Conservation (phyloP, 2,329 filamentous ascomycete species). For the Zymoseptoria passerinii region DNA sequence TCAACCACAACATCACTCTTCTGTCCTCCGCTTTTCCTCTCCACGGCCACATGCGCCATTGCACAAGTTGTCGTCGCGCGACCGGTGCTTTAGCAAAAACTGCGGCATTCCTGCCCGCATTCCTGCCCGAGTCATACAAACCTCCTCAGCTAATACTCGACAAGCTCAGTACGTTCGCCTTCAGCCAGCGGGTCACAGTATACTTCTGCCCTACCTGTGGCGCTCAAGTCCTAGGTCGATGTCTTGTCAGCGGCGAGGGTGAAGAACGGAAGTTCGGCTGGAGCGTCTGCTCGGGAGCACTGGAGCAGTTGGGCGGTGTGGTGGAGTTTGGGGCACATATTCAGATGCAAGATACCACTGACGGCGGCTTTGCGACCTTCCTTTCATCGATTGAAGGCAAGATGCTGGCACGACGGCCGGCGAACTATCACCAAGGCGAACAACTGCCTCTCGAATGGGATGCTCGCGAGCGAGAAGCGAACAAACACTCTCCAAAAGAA, state of each 20-base stretch:
- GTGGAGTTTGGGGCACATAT: constrained; percentile 28
- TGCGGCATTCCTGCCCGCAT: constrained; percentile 37
- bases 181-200: constrained; percentile 35
- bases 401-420: constrained; percentile 23
- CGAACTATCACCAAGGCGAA: constrained; percentile 8
- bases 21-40: constrained; percentile 31
- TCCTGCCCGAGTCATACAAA: constrained; percentile 31
- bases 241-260: constrained; percentile 14
- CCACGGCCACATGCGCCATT: constrained; percentile 43
- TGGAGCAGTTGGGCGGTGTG: constrained; percentile 25
- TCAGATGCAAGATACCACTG: constrained; percentile 28
- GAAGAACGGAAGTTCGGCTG: constrained; percentile 16
- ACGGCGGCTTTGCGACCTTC: constrained; percentile 33
- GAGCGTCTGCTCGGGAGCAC: constrained; percentile 25
- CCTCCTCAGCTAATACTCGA: constrained; percentile 22
- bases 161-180: constrained; percentile 36
- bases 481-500: constrained; percentile 5
- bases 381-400: constrained; percentile 22
- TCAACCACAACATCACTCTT: constrained; percentile 30
- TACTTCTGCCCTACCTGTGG: constrained; percentile 47
- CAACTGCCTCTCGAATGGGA: constrained; percentile 20
- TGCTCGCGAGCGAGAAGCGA: constrained; percentile 3
- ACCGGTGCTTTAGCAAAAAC: constrained; percentile 41
- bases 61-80: constrained; percentile 41
- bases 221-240: constrained; percentile 30